Percentiles rank a stretch among this genome's conserved stretches.
These are phyloP conservation scores for Cornus florida DNA, from an alignment of 148 eudicot genomes.

Conservation along the genomic window DNA sequence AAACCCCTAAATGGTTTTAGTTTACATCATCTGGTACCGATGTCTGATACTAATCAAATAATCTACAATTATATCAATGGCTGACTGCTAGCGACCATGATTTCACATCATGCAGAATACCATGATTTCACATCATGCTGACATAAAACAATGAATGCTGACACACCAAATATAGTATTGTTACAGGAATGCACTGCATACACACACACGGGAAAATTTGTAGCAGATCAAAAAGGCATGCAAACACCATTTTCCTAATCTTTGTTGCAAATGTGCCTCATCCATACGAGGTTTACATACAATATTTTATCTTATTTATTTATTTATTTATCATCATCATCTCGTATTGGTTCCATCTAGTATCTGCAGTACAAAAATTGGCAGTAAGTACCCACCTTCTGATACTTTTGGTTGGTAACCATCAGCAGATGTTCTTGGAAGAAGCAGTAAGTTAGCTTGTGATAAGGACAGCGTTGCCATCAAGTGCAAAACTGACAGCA, in stretches of 20 bases:
- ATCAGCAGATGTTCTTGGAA: constrained; percentile 87
- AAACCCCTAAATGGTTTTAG: too few species aligned
- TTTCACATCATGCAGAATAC: neutral
- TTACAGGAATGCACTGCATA: neutral
- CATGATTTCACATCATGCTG: neutral
- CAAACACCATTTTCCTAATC: too few species aligned
- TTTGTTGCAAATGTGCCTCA: too few species aligned
- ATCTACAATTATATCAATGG: neutral
- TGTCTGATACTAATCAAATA: neutral
- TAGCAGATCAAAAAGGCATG: too few species aligned
- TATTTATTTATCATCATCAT: neutral
- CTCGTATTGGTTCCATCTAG: neutral
- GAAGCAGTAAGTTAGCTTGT: constrained; percentile 90
- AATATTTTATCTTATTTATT: too few species aligned
- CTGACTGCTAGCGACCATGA: neutral
- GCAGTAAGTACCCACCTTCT: constrained; percentile 62
- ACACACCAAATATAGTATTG: neutral
- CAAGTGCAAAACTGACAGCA: constrained; percentile 89
- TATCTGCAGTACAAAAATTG: neutral
- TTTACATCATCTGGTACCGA: too few species aligned
- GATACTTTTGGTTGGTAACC: constrained; percentile 92
- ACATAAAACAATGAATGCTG: neutral
- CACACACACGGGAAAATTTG: too few species aligned
- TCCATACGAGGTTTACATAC: too few species aligned
- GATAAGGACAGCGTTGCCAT: constrained; percentile 82